Percentiles rank a stretch among this genome's conserved stretches.
phyloP scores from a whole-genome alignment of 2,329 filamentous ascomycete species.

The Xylaria sp. region DNA sequence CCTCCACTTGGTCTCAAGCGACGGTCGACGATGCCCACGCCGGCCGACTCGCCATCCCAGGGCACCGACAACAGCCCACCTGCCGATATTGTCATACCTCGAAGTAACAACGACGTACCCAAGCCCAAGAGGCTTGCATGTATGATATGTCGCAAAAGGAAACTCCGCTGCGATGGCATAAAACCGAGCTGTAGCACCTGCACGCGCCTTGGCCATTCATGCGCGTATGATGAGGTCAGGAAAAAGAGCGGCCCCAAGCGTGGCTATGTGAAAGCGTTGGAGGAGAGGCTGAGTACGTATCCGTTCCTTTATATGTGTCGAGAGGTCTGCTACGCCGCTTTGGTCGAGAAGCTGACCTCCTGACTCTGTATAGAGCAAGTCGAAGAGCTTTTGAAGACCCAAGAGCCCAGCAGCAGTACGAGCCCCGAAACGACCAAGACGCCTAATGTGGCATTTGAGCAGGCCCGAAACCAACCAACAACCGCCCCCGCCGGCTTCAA shows the following conservation, averaged over 20 bases:
- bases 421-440: constrained; percentile 46
- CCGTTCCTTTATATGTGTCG: neutral
- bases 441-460: constrained; percentile 42
- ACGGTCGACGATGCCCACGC: constrained; percentile 31
- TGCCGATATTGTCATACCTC: constrained; percentile 47
- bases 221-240: constrained; percentile 88
- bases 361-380: constrained; percentile 73
- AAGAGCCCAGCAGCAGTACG: constrained; percentile 58
- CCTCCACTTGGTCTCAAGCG: neutral
- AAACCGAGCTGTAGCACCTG: constrained; percentile 89
- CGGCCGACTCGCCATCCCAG: constrained; percentile 44
- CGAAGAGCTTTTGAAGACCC: constrained; percentile 84
- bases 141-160: constrained; percentile 90
- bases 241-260: constrained; percentile 94
- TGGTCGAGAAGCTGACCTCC: constrained; percentile 22
- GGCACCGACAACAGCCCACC: constrained; percentile 47
- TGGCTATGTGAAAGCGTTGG: constrained; percentile 91
- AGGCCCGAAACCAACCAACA: constrained; percentile 42
- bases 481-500: constrained; percentile 47
- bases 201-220: constrained; percentile 82
- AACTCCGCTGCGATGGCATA: constrained; percentile 85
- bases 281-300: constrained; percentile 84
- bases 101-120: constrained; percentile 64
- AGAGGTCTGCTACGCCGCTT: neutral
- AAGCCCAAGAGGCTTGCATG: constrained; percentile 94